A percentile compares a stretch with the other conserved stretches of the same genome.
Conservation (phyloP, 495 filamentous ascomycete genomes). For the Aspergillus affinis region DNA sequence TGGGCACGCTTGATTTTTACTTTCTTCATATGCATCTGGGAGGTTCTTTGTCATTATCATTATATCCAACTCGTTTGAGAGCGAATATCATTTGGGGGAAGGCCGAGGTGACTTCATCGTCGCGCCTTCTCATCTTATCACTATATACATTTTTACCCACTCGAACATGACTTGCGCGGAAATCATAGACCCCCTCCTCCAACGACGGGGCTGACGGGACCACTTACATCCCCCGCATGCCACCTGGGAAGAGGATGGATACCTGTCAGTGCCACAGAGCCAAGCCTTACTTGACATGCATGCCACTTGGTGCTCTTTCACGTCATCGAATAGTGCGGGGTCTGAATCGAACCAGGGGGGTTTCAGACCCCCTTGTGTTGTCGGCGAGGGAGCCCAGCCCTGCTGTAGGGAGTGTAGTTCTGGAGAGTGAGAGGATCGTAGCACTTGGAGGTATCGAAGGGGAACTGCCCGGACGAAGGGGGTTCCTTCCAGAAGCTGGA, state of each 20-base stretch:
- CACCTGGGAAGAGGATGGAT: not conserved
- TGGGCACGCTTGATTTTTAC: conserved; percentile 12
- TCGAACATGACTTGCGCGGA: too few relatives aligned
- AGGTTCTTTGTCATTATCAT: conserved; percentile 34
- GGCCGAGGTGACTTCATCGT: not conserved
- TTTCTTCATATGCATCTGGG: conserved; percentile 40
- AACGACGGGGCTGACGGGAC: not conserved
- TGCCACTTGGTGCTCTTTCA: conserved; percentile 10
- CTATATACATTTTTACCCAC: not conserved
- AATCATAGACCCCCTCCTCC: too few relatives aligned
- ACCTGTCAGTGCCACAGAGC: not conserved
- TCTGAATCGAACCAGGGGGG: conserved; percentile 3
- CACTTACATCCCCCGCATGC: not conserved
- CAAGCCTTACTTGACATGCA: conserved; percentile 4
- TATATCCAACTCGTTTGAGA: conserved; percentile 19
- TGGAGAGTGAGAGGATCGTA: too few relatives aligned
- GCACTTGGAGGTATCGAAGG: too few relatives aligned
- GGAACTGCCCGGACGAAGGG: too few relatives aligned
- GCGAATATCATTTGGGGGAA: conserved; percentile 14
- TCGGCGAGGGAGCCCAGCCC: not conserved
- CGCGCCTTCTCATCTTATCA: not conserved
- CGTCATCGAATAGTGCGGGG: conserved; percentile 18
- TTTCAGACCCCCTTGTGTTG: not conserved
- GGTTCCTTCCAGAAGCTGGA: not conserved
- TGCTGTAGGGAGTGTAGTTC: too few relatives aligned